These are phyloP conservation scores for Rhytidiadelphus loreus DNA, from an alignment of 225 moss, liverwort and hornwort genomes.

Conservation along the genomic window DNA sequence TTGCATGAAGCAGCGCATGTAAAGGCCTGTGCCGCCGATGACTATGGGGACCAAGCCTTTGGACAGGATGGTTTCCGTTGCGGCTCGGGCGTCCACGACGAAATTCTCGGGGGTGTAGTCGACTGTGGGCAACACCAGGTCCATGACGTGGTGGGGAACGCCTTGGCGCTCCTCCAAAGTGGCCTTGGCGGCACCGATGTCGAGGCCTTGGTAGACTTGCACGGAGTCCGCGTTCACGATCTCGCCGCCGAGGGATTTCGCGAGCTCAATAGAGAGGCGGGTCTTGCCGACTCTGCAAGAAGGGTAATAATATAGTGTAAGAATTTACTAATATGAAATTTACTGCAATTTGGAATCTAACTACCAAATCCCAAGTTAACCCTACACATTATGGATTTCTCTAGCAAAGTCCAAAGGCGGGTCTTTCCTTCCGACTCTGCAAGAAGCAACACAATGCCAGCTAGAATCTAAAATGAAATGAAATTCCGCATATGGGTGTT, in stretches of 20 bases:
- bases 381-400: too few relatives aligned
- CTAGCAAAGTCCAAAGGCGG: not conserved
- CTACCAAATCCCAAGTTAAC: not conserved
- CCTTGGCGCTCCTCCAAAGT: slow-evolving; percentile 15
- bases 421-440: not conserved
- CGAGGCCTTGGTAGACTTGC: slow-evolving; percentile 22
- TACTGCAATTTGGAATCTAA: not conserved
- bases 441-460: not conserved
- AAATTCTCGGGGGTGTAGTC: slow-evolving; percentile 25
- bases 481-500: too few relatives aligned
- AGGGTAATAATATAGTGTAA: not conserved
- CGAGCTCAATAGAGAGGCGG: slow-evolving; percentile 23
- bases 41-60: slow-evolving; percentile 4
- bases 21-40: slow-evolving; percentile 15
- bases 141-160: slow-evolving; percentile 33
- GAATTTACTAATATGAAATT: too few relatives aligned
- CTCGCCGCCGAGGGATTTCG: slow-evolving; percentile 20
- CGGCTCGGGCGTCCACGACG: not conserved
- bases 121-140: slow-evolving; percentile 12
- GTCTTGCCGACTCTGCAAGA: slow-evolving; percentile 34
- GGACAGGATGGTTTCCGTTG: not conserved
- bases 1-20: slow-evolving; percentile 17
- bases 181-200: slow-evolving; percentile 23
- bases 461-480: too few relatives aligned
- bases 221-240: slow-evolving; percentile 18